Evolutionary conservation across 345 rosid species (phyloP).

Genomic region (Eucalyptus tenuipes): DNA sequence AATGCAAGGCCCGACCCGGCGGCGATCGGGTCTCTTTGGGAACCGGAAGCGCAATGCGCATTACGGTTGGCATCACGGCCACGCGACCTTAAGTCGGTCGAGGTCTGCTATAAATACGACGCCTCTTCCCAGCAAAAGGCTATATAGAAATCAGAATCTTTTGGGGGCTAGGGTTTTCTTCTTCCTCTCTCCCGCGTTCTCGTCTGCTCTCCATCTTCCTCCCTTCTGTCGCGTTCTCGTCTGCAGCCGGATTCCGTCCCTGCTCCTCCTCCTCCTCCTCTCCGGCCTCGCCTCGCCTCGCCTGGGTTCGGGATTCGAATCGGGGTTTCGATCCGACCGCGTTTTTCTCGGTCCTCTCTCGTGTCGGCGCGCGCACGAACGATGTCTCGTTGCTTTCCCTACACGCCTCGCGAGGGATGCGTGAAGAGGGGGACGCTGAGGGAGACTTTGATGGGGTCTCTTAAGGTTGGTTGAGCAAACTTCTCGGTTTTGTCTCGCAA

Average conservation of each 20-base stretch:
- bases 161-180: not conserved
- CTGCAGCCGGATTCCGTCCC: not conserved
- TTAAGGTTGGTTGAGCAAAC: conserved; percentile 55
- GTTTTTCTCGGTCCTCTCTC: not conserved
- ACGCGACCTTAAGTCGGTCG: not conserved
- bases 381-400: conserved; percentile 54
- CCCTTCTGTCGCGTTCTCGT: not conserved
- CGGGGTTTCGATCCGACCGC: not conserved
- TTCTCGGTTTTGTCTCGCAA: not conserved
- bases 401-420: conserved; percentile 13
- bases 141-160: not conserved
- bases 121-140: not conserved
- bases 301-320: not conserved
- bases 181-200: not conserved
- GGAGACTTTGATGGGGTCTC: conserved; percentile 13
- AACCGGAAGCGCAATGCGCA: too few species aligned
- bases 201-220: not conserved
- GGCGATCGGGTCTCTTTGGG: not conserved
- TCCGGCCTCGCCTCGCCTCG: not conserved
- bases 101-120: not conserved
- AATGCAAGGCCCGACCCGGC: not conserved
- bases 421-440: conserved; percentile 17
- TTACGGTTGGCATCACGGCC: too few species aligned
- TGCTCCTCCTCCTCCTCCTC: not conserved
- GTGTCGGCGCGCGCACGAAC: not conserved